phyloP scores from a whole-genome alignment of 108 stramenopile genomes.

The Fragilaria radians region DNA sequence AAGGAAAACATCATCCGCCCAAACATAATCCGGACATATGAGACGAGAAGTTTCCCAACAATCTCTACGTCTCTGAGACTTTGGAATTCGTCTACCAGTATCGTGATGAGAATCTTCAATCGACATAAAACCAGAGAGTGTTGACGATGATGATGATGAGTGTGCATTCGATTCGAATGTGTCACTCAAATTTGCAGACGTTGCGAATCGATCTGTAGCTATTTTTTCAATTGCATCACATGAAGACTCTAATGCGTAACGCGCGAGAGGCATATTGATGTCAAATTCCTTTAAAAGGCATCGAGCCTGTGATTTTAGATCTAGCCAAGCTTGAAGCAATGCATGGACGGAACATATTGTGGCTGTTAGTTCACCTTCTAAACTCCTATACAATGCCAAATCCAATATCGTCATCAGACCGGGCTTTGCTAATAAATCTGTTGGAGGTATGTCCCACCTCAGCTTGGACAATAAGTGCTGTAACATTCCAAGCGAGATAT shows the following conservation, averaged over 20 bases:
- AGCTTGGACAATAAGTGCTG: background rate
- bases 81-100: slow-evolving; percentile 36
- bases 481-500: background rate
- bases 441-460: background rate
- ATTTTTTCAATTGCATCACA: slow-evolving; percentile 69
- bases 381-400: slow-evolving; percentile 55
- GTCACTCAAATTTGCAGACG: slow-evolving; percentile 63
- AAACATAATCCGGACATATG: slow-evolving; percentile 76
- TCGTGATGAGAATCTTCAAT: slow-evolving; percentile 23
- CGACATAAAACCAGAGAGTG: slow-evolving; percentile 4
- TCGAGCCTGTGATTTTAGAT: slow-evolving; percentile 38
- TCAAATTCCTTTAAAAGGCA: slow-evolving; percentile 31
- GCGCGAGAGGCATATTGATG: slow-evolving; percentile 51
- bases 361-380: slow-evolving; percentile 68
- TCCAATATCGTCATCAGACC: slow-evolving; percentile 77
- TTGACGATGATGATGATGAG: background rate
- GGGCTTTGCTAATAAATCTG: slow-evolving; percentile 37
- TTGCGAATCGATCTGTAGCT: slow-evolving; percentile 60
- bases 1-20: slow-evolving; percentile 71
- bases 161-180: slow-evolving; percentile 10
- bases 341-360: slow-evolving; percentile 50
- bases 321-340: slow-evolving; percentile 43
- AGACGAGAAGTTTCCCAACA: slow-evolving; percentile 85
- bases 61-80: slow-evolving; percentile 42
- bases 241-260: slow-evolving; percentile 45